Base-by-base conservation (phyloP, 352 stramenopile species). In the Globisporangium mamillatum region DNA sequence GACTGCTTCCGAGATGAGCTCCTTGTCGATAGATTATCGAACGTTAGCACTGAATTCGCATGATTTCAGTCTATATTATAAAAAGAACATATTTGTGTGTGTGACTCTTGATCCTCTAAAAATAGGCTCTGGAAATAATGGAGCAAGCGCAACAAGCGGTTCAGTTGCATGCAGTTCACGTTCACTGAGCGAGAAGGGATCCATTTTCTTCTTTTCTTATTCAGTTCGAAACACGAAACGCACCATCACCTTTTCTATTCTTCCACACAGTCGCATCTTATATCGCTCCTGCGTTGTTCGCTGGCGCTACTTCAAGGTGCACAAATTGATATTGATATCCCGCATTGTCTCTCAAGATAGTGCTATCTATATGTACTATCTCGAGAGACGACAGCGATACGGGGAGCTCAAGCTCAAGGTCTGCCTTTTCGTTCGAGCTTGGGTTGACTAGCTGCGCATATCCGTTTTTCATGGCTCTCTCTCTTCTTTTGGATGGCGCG, bases 161-260 rank as follows among this genome's bases (percentile, higher is more conserved):
- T 44, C 54, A 60, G 54, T 25, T 60, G 54, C 54, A 41, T 29
- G n/a, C 54, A 16, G 54, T 58, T 60, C 54, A 1, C 14, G 29
- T 32, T 32, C 18, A 59, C 10, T n/a, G 27, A 60, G 41, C 41
- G 41, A 59, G n/a, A 59, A 59, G 25, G 53, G 25, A 58, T 58
- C 53, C 53, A 38, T 41, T 60, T 60, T 59, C 27, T 41, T 60
- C 54, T 29, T 41, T 60, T 60, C 54, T 60, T 60, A 60, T 60
- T 60, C 54, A 9, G 14, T 18, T 16, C 36, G 36, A 44, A 44
- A 44, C 3, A 44, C 36, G 36, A 44, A 44, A 44, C 14, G 14
- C 25, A 59, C n/a, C 4, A 58, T 1, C 29, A 32, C 4, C 29
- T 22, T 58, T 58, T 25, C 22, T 55, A 27, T 55, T 55, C 4